These are phyloP conservation scores for Pestalotiopsis sp. DNA, from an alignment of 2,329 filamentous ascomycete species.

Conservation along the genomic window DNA sequence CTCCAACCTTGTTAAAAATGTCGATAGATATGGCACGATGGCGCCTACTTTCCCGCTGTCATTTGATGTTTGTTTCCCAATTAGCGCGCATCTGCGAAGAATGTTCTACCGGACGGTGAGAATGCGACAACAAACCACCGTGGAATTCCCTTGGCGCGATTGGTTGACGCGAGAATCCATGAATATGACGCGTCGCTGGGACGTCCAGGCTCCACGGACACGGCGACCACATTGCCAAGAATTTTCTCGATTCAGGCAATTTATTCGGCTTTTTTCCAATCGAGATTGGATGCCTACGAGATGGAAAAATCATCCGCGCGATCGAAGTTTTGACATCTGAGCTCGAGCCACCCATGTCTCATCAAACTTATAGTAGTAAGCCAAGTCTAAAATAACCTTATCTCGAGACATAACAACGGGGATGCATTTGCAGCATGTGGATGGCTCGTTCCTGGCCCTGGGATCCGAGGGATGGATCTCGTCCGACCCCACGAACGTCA, in stretches of 20 bases:
- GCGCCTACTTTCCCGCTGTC: background rate
- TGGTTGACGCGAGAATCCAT: background rate
- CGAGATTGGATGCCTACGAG: background rate
- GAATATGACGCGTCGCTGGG: no score
- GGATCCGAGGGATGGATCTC: background rate
- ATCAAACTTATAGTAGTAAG: background rate
- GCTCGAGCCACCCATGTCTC: background rate
- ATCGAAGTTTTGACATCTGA: background rate
- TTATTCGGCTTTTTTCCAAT: background rate
- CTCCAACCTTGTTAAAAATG: background rate
- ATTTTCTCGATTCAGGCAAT: background rate
- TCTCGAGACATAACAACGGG: background rate
- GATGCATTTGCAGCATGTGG: background rate
- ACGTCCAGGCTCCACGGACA: no score
- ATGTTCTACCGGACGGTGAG: background rate
- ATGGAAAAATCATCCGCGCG: background rate
- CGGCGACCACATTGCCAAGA: no score
- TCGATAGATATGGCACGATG: background rate
- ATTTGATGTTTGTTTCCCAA: background rate
- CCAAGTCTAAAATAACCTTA: slow-evolving; percentile 8
- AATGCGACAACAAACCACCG: background rate
- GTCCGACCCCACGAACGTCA: background rate
- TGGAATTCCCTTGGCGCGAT: background rate
- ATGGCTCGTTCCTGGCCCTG: no score
- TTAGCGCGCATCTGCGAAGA: background rate